phyloP scores from a whole-genome alignment of 306 rosid species.

The Notholithocarpus densiflorus region DNA sequence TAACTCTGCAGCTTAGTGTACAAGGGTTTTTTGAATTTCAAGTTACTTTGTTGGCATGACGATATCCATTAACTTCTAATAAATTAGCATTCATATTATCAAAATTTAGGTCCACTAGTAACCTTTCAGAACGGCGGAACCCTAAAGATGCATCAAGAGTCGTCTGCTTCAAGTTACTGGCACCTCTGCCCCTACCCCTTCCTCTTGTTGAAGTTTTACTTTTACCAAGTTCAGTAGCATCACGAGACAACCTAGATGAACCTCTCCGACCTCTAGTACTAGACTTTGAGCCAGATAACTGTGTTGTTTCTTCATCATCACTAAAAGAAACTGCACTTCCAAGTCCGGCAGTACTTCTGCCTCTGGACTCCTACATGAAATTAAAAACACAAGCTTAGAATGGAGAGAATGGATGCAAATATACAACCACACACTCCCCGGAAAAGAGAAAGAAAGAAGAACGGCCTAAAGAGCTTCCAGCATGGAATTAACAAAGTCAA shows the following conservation, averaged over 20 bases:
- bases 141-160: slow-evolving; percentile 87
- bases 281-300: slow-evolving; percentile 49
- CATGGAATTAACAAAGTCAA: slow-evolving; percentile 4
- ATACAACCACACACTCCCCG: not conserved
- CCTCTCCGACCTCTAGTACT: slow-evolving; percentile 74
- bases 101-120: slow-evolving; percentile 15
- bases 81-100: not conserved
- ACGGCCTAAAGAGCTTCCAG: not conserved
- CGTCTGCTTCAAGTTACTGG: slow-evolving; percentile 73
- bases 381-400: slow-evolving; percentile 22
- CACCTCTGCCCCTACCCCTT: slow-evolving; percentile 61
- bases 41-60: slow-evolving; percentile 10
- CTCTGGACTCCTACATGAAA: slow-evolving; percentile 49
- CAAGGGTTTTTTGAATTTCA: not conserved
- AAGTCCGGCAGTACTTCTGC: slow-evolving; percentile 57
- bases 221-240: slow-evolving; percentile 20
- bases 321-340: slow-evolving; percentile 78
- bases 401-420: slow-evolving; percentile 13
- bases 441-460: not conserved
- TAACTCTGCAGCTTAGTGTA: no score
- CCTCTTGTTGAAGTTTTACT: slow-evolving; percentile 61
- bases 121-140: slow-evolving; percentile 81
- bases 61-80: slow-evolving; percentile 3
- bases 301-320: slow-evolving; percentile 76
- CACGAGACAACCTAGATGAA: slow-evolving; percentile 43